Percentiles rank a stretch among this genome's conserved stretches.
Evolutionary conservation across 2,329 filamentous ascomycete genomes (phyloP).

Genomic region (Lasiodiplodia hormozganensis): DNA sequence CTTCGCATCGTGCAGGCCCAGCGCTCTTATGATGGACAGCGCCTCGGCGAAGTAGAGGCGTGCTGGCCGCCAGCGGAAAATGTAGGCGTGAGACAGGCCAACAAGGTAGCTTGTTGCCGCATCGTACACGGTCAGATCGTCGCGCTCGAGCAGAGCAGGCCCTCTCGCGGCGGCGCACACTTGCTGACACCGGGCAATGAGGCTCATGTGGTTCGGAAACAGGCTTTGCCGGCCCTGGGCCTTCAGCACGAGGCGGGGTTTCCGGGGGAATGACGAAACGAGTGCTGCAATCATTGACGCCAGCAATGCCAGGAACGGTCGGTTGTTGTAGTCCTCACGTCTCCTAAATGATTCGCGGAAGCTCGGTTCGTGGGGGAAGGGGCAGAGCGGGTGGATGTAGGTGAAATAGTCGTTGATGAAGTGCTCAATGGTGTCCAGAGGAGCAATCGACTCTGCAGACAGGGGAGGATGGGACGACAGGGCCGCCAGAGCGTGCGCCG

Average conservation of each 20-base stretch:
- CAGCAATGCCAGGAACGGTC: slow-evolving; percentile 72
- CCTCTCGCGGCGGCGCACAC: slow-evolving; percentile 73
- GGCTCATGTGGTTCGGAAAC: slow-evolving; percentile 71
- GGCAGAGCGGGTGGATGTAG: slow-evolving; percentile 77
- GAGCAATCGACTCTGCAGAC: slow-evolving; percentile 73
- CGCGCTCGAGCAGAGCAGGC: slow-evolving; percentile 60
- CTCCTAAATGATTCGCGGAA: slow-evolving; percentile 73
- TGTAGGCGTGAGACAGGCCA: slow-evolving; percentile 71
- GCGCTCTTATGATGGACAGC: slow-evolving; percentile 70
- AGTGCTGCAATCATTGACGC: slow-evolving; percentile 76
- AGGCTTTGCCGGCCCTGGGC: slow-evolving; percentile 67
- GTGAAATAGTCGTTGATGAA: slow-evolving; percentile 84
- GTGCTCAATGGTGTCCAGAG: slow-evolving; percentile 70
- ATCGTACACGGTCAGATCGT: slow-evolving; percentile 64
- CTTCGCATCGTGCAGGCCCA: slow-evolving; percentile 68
- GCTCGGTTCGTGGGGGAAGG: slow-evolving; percentile 80
- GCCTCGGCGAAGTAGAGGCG: slow-evolving; percentile 77
- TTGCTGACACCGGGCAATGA: slow-evolving; percentile 74
- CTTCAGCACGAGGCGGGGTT: slow-evolving; percentile 73
- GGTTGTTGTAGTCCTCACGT: slow-evolving; percentile 70
- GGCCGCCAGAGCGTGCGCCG: slow-evolving; percentile 60
- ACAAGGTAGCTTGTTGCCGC: slow-evolving; percentile 80
- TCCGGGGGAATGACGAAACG: slow-evolving; percentile 79
- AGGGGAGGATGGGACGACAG: slow-evolving; percentile 56
- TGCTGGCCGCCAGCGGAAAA: slow-evolving; percentile 70